phyloP scores from a whole-genome alignment of 108 stramenopile species.

The Seminavis robusta region DNA sequence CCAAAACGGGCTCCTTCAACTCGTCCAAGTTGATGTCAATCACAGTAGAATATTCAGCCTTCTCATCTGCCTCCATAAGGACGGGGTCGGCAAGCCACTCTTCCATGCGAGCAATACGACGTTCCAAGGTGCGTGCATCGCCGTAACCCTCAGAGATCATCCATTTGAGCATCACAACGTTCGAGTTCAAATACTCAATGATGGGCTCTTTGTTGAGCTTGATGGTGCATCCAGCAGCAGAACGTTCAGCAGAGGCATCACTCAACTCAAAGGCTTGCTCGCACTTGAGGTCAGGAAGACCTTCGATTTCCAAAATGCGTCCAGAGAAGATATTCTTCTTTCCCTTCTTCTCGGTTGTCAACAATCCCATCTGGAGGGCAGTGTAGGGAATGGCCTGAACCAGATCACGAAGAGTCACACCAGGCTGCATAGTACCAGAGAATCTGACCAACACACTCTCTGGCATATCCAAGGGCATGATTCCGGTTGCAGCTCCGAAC shows the following conservation, averaged over 20 bases:
- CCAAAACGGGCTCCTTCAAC: conserved; percentile 91
- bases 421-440: conserved; percentile 90
- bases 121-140: conserved; percentile 87
- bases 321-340: conserved; percentile 97
- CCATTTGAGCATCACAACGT: conserved; percentile 96
- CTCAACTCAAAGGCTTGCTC: conserved; percentile 95
- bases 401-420: conserved; percentile 93
- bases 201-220: conserved; percentile 92
- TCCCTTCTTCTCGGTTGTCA: conserved; percentile 93
- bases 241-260: conserved; percentile 92
- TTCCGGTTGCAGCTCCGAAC: conserved; percentile 94
- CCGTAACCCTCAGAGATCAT: conserved; percentile 97
- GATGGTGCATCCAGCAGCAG: conserved; percentile 96
- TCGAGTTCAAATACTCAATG: conserved; percentile 89
- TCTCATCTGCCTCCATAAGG: conserved; percentile 84
- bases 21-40: conserved; percentile 94
- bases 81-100: conserved; percentile 88
- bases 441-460: conserved; percentile 92
- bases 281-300: conserved; percentile 90
- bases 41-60: conserved; percentile 88
- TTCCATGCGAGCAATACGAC: conserved; percentile 94
- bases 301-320: conserved; percentile 94
- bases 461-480: conserved; percentile 96
- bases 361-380: conserved; percentile 86
- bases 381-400: conserved; percentile 96